Evolutionary conservation across 805 yeast genomes (phyloP).

Genomic region (Lachancea quebecensis): DNA sequence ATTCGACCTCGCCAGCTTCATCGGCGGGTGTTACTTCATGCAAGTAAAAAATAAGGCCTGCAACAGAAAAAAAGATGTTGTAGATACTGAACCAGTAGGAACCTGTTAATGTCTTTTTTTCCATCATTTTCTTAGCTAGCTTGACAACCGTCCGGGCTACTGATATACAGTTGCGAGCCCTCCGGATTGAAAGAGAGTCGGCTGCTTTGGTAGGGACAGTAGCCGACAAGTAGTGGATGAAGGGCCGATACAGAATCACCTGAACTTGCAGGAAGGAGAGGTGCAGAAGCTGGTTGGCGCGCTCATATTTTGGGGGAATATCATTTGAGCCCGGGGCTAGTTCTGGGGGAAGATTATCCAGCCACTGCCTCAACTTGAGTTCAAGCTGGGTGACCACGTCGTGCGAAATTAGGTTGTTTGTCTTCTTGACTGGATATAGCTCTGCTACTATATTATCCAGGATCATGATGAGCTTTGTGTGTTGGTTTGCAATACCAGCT

Average conservation of each 20-base stretch:
- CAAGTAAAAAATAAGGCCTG: constrained; percentile 76
- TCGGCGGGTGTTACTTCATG: constrained; percentile 46
- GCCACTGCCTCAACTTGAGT: constrained; percentile 66
- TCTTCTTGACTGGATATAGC: constrained; percentile 51
- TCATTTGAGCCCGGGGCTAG: constrained; percentile 48
- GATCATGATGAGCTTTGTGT: constrained; percentile 65
- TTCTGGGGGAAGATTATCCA: constrained; percentile 61
- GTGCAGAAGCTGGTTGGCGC: constrained; percentile 72
- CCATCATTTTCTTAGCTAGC: constrained; percentile 72
- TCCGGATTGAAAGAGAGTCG: constrained; percentile 45
- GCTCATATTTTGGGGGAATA: constrained; percentile 41
- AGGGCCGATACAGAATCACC: constrained; percentile 81
- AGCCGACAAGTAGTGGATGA: constrained; percentile 58
- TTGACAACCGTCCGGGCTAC: constrained; percentile 77
- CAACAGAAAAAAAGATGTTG: constrained; percentile 87
- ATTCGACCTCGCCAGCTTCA: constrained; percentile 41
- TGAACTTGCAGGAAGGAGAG: constrained; percentile 73
- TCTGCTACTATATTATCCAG: constrained; percentile 64
- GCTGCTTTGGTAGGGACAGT: constrained; percentile 33
- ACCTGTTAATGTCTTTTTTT: constrained; percentile 65
- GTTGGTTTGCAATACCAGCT: constrained; percentile 68
- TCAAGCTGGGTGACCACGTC: constrained; percentile 64
- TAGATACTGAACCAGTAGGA: constrained; percentile 94
- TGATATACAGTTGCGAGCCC: constrained; percentile 79
- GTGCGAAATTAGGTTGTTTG: constrained; percentile 29